Evolutionary conservation across 805 yeast genomes (phyloP), one percentile per base, ranked within the genome.

Genomic region (Geotrichum ghanense): DNA sequence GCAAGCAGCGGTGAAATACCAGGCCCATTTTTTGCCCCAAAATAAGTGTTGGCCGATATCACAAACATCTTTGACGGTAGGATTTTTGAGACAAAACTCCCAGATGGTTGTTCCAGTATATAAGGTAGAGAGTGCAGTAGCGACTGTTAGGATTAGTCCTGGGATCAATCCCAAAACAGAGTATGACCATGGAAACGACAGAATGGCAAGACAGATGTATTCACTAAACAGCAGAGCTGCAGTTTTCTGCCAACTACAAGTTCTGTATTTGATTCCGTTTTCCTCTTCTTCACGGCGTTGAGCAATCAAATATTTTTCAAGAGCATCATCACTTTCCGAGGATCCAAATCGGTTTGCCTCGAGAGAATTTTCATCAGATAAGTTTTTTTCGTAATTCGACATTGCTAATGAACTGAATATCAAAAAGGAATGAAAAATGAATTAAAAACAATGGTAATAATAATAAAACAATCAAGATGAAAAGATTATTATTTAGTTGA

Each of bases 141-240:
- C 71, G 1, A 69, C 68, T 0, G 81, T 77, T 43, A 76, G 55
- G 23, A 77, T 72, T 22, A 77, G 61, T 1, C 82, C 83, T 1
- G 81, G 79, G 1, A 76, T 72, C 6, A 77, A 59, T 0, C 83
- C 83, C 17, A 77, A 60, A 2, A 76, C 76, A 2, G 81, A 74
- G 53, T 74, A 77, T 9, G 79, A 73, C 80, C 81, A 75, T 0
- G 83, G 83, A 57, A 77, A 77, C n/a, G 79, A 73, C 77, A 77
- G 69, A 49, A 76, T 75, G 12, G 82, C 82, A 50, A 77, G 64
- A 53, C 81, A 78, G 25, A 76, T 75, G 57, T 77, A 77, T 57
- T 77, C 82, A 1, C 78, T 72, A 51, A 77, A 74, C 45, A 77
- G 61, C 37, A 77, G 65, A n/a, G 78, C 79, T 1, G 81, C 78